phyloP scores from a whole-genome alignment of 192 early-diverging fungal species.

The Backusella westeae region DNA sequence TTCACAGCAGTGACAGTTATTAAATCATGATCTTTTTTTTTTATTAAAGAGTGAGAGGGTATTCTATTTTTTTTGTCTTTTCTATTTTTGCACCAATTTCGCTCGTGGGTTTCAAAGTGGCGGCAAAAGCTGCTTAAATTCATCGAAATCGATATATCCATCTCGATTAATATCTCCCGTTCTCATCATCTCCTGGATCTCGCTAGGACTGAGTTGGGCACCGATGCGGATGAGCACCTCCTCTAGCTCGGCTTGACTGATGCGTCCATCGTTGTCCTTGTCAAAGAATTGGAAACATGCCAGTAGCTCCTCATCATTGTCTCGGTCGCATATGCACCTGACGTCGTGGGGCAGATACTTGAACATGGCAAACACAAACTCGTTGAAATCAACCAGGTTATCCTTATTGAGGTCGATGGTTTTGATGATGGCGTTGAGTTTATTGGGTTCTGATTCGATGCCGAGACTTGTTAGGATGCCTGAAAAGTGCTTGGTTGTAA shows the following conservation, averaged over 20 bases:
- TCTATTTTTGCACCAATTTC: no score
- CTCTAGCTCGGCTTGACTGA: slow-evolving; percentile 17
- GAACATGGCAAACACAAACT: slow-evolving; percentile 19
- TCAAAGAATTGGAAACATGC: slow-evolving; percentile 27
- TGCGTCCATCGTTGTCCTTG: slow-evolving; percentile 26
- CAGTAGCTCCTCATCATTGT: slow-evolving; percentile 12
- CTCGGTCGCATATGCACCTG: neutral
- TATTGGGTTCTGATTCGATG: neutral
- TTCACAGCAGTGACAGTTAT: no score
- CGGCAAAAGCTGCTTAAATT: slow-evolving; percentile 28
- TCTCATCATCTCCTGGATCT: slow-evolving; percentile 26
- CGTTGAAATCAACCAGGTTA: slow-evolving; percentile 16
- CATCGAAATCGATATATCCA: slow-evolving; percentile 33
- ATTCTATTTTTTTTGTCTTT: no score
- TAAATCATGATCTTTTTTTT: no score
- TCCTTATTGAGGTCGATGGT: slow-evolving; percentile 6
- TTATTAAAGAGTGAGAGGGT: no score
- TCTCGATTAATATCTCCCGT: slow-evolving; percentile 24
- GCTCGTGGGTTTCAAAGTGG: neutral
- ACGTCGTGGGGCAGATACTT: neutral
- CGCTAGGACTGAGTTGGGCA: neutral
- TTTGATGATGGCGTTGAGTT: neutral
- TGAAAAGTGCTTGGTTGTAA: neutral
- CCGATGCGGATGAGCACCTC: slow-evolving; percentile 16
- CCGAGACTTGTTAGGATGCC: neutral